These are phyloP conservation scores for Irpex sp. DNA, from an alignment of 1,284 basidiomycete genomes.

Conservation along the genomic window DNA sequence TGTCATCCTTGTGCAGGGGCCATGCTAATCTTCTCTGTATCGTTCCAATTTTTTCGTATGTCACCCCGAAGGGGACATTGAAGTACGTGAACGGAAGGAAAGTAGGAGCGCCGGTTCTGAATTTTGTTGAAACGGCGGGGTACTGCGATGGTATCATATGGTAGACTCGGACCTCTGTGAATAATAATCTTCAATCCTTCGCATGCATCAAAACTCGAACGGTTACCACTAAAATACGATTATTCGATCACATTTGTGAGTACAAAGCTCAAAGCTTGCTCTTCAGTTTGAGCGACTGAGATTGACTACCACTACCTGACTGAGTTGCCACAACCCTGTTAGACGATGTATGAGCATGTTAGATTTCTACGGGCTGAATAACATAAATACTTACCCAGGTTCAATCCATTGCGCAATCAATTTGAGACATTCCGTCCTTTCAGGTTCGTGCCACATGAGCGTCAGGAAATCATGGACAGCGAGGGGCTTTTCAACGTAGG, in stretches of 20 bases:
- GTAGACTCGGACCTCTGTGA: neutral
- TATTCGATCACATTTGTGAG: no score
- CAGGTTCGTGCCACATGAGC: conserved; percentile 51
- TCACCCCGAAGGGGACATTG: conserved; percentile 12
- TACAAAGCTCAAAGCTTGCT: neutral
- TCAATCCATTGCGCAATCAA: conserved; percentile 43
- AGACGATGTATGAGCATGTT: neutral
- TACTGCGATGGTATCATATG: neutral
- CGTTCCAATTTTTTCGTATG: conserved; percentile 14
- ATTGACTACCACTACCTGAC: neutral
- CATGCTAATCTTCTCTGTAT: conserved; percentile 14
- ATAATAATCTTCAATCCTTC: neutral
- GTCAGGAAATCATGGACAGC: conserved; percentile 50
- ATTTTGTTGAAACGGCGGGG: conserved; percentile 5
- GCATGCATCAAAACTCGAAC: no score
- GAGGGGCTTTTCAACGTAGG: conserved; percentile 45
- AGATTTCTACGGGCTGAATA: neutral
- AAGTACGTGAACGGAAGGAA: neutral
- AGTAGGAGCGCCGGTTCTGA: neutral
- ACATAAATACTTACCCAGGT: neutral
- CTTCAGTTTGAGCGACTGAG: neutral
- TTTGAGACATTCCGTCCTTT: conserved; percentile 42
- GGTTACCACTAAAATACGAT: no score
- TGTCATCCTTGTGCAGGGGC: conserved; percentile 13
- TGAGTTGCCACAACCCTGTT: neutral